Evolutionary conservation across 192 early-diverging fungal species (phyloP), one percentile per base, ranked within the genome.

Genomic region (Podila verticillata): DNA sequence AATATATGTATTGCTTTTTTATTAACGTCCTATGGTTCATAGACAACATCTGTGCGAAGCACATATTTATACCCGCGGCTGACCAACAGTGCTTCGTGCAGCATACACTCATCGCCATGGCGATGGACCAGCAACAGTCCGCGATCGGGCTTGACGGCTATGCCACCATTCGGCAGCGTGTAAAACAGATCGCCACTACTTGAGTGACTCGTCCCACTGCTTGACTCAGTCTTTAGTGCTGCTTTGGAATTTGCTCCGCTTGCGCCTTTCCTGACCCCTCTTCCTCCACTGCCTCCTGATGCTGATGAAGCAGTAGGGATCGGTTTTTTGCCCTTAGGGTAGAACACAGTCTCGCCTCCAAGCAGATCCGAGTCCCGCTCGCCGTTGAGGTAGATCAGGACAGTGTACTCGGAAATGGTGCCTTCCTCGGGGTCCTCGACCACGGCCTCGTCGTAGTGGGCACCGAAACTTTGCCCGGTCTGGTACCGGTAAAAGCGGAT

Each of bases 401-500:
- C 70, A 0, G 89, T 90, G 67, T 87, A 90, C 56, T 90, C 89
- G 2, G 86, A 84, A 0, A 80, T 56, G 31, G 83, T 73, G 5
- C 88, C 86, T 8, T 83, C 81, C 3, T 87, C 85, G 20, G 62
- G 79, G 34, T 22, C 65, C 51, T 89, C 88, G 51, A 74, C 75
- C 20, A 89, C 86, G 19, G 84, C 84, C 63, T 90, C 89, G 64
- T 90, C 89, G 24, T 90, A 90, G 70, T 90, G 89, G 31, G 84
- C 84, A 26, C 86, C 89, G 48, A 90, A 90, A 9, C 84, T 82
- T 70, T 90, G 84, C 1, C 87, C 87, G 2, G 84, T 83, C n/a
- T 85, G 85, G 64, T 90, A 90, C 13, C 89, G 72, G 65, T 90
- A 90, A n/a, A 90, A 81, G 9, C 87, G 84, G 35, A 90, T 87